Conservation (phyloP, 2,329 filamentous ascomycete genomes). For the Aspergillus brunneoviolaceus region DNA sequence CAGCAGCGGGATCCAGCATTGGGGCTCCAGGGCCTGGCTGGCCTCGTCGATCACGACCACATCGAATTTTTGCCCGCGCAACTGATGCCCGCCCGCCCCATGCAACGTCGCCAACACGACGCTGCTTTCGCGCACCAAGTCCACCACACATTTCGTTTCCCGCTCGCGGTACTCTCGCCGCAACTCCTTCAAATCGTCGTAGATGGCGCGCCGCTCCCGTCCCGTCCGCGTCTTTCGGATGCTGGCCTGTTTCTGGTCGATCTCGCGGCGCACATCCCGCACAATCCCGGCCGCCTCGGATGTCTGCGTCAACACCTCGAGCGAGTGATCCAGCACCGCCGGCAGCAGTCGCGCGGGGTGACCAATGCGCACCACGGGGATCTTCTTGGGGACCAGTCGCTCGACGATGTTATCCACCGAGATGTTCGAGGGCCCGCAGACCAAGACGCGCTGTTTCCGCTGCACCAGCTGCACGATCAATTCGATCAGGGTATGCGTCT, state of each 20-base stretch:
- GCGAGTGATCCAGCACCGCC: slow-evolving; percentile 81
- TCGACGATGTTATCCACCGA: slow-evolving; percentile 98
- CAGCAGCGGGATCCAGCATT: slow-evolving; percentile 92
- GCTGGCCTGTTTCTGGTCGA: slow-evolving; percentile 86
- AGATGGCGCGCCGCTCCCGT: slow-evolving; percentile 76
- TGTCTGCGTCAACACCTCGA: slow-evolving; percentile 86
- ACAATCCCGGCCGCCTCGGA: slow-evolving; percentile 89
- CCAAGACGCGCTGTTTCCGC: slow-evolving; percentile 71
- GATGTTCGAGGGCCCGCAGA: slow-evolving; percentile 97
- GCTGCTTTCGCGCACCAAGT: slow-evolving; percentile 72
- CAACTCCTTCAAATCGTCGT: slow-evolving; percentile 78
- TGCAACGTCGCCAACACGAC: slow-evolving; percentile 92
- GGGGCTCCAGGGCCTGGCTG: slow-evolving; percentile 90
- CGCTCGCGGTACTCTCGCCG: slow-evolving; percentile 85
- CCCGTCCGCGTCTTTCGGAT: slow-evolving; percentile 84
- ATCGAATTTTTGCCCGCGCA: slow-evolving; percentile 79
- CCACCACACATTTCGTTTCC: slow-evolving; percentile 76
- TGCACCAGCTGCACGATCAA: slow-evolving; percentile 87
- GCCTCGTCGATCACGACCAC: slow-evolving; percentile 96
- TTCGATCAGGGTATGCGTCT: slow-evolving; percentile 95
- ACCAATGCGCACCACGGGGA: slow-evolving; percentile 84
- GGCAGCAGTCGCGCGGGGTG: slow-evolving; percentile 89
- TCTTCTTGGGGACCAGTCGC: slow-evolving; percentile 76
- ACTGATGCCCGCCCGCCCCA: slow-evolving; percentile 81
- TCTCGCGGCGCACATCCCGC: slow-evolving; percentile 83